Percentiles rank a stretch among this genome's conserved stretches.
phyloP scores from a whole-genome alignment of 1,284 basidiomycete genomes.

The Boletus semigastroideus region DNA sequence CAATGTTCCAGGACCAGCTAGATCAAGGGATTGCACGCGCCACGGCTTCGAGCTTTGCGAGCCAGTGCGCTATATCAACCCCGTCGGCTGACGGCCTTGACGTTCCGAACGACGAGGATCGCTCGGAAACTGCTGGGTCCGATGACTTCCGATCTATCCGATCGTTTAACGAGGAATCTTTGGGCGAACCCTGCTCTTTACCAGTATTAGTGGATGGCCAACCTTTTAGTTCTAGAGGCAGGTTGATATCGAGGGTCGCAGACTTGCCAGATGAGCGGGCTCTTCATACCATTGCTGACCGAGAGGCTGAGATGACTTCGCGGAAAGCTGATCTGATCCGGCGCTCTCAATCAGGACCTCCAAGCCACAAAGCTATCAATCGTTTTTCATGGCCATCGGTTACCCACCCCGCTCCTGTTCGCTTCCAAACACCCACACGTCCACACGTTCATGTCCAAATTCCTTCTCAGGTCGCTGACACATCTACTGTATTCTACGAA shows the following conservation, averaged over 20 bases:
- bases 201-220: constrained; percentile 10
- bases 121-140: constrained; percentile 57
- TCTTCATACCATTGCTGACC: constrained; percentile 20
- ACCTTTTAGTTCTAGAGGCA: constrained; percentile 24
- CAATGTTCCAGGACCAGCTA: constrained; percentile 63
- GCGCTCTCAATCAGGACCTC: constrained; percentile 43
- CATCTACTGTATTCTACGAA: constrained; percentile 61
- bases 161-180: constrained; percentile 52
- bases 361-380: constrained; percentile 33
- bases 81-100: constrained; percentile 60
- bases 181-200: constrained; percentile 13
- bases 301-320: constrained; percentile 24
- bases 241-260: constrained; percentile 18
- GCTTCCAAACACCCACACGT: constrained; percentile 40
- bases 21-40: constrained; percentile 65
- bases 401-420: constrained; percentile 33
- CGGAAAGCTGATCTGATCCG: constrained; percentile 38
- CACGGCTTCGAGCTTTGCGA: constrained; percentile 58
- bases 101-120: constrained; percentile 61
- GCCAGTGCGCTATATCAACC: constrained; percentile 47
- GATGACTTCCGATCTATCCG: constrained; percentile 65
- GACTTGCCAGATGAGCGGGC: constrained; percentile 6
- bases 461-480: constrained; percentile 30
- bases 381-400: constrained; percentile 37
- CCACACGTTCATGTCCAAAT: constrained; percentile 36